Evolutionary conservation across 768 basidiomycete genomes (phyloP), one percentile per base, ranked within the genome.

Genomic region (Crassisporium funariophilum): DNA sequence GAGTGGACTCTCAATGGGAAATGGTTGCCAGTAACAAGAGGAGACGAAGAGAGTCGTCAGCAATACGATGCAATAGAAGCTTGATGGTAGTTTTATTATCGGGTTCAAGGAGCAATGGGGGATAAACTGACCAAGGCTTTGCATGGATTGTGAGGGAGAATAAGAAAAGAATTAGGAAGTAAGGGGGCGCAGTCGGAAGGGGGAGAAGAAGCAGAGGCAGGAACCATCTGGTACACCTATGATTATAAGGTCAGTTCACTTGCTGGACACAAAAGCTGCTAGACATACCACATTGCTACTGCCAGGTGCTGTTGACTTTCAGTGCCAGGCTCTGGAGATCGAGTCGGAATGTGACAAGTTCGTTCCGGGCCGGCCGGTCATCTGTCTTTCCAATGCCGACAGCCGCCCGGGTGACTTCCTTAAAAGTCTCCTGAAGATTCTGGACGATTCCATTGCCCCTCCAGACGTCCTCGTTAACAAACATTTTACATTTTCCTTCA

Each of bases 1-100:
- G 47, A 91, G 81, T 0, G 77, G 72, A 20, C 77, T 81, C 50
- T 83, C 78, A 37, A 83, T 64, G 17, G 84, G 79, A 46, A 90
- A 81, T 22, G 91, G 88, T 52, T 88, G 87, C 91, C 91, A 92
- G 66, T 91, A 91, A 63, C 91, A 93, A 13, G 91, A 88, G 12
- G 91, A 88, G 50, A 90, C 74, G 63, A 91, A 92, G 39, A 92
- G 76, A n/a, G 90, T 86, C 0, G 82, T 76, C 11, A 93, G 80
- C 16, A 93, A 76, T 17, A 90, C 75, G 44, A 93, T 85, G 73
- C 91, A 93, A 63, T 93, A 93, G 63, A 91, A 90, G 58, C 91
- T 93, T 48, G 1, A 36, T 5, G 5, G 46, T 5, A 25, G 23
- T 6, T 19, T 22, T 22, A 27, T 62, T n/a, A n/a, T n/a, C n/a